These are phyloP conservation scores for Miscanthus lutarioriparius DNA, from an alignment of 176 grass and related monocot genomes.

Conservation along the genomic window DNA sequence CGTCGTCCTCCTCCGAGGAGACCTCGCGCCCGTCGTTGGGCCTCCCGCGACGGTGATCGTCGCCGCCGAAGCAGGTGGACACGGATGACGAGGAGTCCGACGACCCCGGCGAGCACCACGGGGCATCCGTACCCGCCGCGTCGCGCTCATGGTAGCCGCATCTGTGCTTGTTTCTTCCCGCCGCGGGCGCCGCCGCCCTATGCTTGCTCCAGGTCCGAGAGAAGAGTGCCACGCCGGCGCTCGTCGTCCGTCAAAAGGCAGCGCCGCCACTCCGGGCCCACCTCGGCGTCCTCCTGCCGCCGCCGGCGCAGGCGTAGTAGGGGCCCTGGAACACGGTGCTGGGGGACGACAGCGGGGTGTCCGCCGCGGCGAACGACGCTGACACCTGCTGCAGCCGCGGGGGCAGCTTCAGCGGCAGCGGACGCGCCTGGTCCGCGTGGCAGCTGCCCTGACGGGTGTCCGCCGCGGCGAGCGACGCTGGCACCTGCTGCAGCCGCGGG, in stretches of 20 bases:
- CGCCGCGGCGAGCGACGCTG: neutral
- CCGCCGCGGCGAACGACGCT: neutral
- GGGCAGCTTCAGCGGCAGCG: slow-evolving; percentile 51
- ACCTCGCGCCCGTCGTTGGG: neutral
- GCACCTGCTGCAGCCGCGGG: slow-evolving; percentile 45
- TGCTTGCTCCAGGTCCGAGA: slow-evolving; percentile 41
- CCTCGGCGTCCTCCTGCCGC: neutral
- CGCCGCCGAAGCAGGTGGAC: slow-evolving; percentile 17
- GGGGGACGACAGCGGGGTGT: neutral
- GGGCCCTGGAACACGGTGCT: slow-evolving; percentile 35
- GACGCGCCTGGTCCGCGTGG: neutral
- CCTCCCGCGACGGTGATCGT: neutral
- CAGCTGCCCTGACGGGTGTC: neutral
- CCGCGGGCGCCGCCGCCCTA: neutral
- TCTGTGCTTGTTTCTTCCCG: neutral
- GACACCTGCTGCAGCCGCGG: slow-evolving; percentile 47
- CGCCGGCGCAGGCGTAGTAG: neutral
- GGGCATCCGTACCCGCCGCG: neutral
- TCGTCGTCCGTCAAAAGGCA: neutral
- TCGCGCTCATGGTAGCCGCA: neutral
- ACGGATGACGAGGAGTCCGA: neutral
- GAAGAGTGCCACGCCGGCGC: slow-evolving; percentile 18
- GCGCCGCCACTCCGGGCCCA: slow-evolving; percentile 9
- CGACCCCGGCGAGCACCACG: slow-evolving; percentile 1
- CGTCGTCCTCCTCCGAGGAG: neutral